Conservation (phyloP, 352 stramenopile genomes). For the Globisporangium acanthophoron region DNA sequence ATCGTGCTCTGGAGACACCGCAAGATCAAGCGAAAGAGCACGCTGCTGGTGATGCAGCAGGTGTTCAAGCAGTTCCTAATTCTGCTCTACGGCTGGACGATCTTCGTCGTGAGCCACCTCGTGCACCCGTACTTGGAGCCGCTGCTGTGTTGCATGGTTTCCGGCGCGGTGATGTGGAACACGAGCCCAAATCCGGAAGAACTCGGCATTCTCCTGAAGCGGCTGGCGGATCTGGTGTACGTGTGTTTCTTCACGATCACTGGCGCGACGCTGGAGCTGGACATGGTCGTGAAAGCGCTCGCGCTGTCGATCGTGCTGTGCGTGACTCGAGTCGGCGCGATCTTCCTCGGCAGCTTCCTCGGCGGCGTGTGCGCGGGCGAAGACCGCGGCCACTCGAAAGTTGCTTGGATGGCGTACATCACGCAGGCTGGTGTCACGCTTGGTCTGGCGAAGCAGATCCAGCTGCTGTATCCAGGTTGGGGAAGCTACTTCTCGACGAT, state of each 20-base stretch:
- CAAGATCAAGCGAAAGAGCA: constrained; percentile 48
- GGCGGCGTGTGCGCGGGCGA: constrained; percentile 41
- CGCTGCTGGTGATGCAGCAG: constrained; percentile 28
- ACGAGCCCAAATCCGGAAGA: constrained; percentile 48
- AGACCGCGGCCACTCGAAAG: constrained; percentile 33
- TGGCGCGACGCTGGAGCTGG: constrained; percentile 53
- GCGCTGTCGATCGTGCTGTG: constrained; percentile 48
- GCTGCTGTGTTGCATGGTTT: constrained; percentile 65
- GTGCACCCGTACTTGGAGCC: constrained; percentile 61
- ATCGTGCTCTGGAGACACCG: constrained; percentile 49
- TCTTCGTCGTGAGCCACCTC: constrained; percentile 57
- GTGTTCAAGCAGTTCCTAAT: constrained; percentile 51
- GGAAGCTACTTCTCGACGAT: constrained; percentile 68
- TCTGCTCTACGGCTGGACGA: constrained; percentile 50
- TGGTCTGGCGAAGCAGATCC: constrained; percentile 65
- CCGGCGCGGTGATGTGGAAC: constrained; percentile 63
- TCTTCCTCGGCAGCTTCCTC: constrained; percentile 55
- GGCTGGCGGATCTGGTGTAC: constrained; percentile 54
- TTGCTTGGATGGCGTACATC: constrained; percentile 75
- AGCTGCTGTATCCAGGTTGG: constrained; percentile 65
- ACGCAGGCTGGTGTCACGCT: constrained; percentile 65
- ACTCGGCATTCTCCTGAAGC: constrained; percentile 41
- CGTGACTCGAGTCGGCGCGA: constrained; percentile 42
- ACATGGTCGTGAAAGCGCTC: constrained; percentile 59
- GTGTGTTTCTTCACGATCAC: constrained; percentile 77